These are phyloP conservation scores for Phanerodontia chrysosporium DNA, from an alignment of 768 basidiomycete species.

Conservation along the genomic window DNA sequence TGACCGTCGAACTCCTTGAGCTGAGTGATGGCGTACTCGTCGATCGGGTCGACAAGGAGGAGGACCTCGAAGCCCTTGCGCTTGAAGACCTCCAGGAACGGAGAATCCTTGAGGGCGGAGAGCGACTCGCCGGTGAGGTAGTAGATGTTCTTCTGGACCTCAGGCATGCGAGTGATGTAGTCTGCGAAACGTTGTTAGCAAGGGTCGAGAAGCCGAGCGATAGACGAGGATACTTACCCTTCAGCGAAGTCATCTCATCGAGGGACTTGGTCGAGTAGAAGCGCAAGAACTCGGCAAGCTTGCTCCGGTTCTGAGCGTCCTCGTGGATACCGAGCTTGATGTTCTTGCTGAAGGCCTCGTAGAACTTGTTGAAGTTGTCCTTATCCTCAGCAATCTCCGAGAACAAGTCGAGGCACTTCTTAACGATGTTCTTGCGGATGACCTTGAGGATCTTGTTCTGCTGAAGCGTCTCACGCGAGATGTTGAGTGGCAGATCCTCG, in stretches of 20 bases:
- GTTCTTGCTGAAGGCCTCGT: conserved; percentile 98
- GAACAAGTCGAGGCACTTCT: conserved; percentile 95
- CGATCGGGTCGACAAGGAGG: conserved; percentile 96
- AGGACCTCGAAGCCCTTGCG: conserved; percentile 99
- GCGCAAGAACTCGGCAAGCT: conserved; percentile 98
- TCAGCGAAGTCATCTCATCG: conserved; percentile 91
- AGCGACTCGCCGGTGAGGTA: conserved; percentile 99
- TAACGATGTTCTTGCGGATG: conserved; percentile 98
- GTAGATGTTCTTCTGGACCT: conserved; percentile 98
- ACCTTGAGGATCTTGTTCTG: conserved; percentile 99
- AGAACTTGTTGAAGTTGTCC: conserved; percentile 97
- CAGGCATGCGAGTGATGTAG: conserved; percentile 99
- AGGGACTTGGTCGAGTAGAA: conserved; percentile 94
- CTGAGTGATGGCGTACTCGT: conserved; percentile 97
- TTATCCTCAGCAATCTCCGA: conserved; percentile 98
- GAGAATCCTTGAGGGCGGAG: conserved; percentile 84
- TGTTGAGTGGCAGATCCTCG: conserved; percentile 99
- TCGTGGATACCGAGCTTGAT: conserved; percentile 99
- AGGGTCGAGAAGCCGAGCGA: background rate
- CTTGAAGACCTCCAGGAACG: conserved; percentile 99
- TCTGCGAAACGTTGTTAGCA: conserved; percentile 41
- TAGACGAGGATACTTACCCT: conserved; percentile 51
- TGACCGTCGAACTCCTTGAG: conserved; percentile 99
- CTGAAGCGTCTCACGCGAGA: conserved; percentile 98
- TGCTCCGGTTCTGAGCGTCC: conserved; percentile 97